Base-by-base conservation (phyloP, 1,284 basidiomycete genomes). In the Cutaneotrichosporon cutaneum region DNA sequence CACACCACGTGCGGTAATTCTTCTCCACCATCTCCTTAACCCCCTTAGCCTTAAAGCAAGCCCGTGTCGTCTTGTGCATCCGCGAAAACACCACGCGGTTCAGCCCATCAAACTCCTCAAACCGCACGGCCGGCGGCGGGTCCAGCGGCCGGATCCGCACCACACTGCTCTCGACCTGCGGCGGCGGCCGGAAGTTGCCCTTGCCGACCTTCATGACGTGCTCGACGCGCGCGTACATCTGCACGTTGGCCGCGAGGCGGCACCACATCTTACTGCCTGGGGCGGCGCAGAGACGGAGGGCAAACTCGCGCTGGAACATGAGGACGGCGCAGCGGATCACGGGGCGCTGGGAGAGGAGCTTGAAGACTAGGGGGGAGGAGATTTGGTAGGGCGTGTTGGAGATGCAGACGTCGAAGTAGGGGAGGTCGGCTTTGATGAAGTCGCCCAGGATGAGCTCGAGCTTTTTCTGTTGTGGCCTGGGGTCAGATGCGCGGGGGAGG, bases 221-320 rank as follows among this genome's bases (percentile, higher is more conserved):
- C 78, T 97, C 93, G 30, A 99, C 94, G 76, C 94, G 94, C 7
- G 92, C 86, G 77, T 92, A 94, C 22, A 97, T 88, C 77, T 99
- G 96, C 7, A 97, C 96, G 76, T 99, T 99, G 35, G 93, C 95
- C 7, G 90, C 92, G 27, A 99, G 83, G 50, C 95, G 86, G 59
- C 94, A 97, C 96, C 96, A 99, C 8, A 97, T 82, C 27, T 87
- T 83, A 10, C 90, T 89, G 2, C 88, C 88, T 0, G 96, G 93
- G 30, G 86, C 83, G 3, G 95, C 96, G 47, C 93, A 88, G 14
- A 99, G 85, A 2, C 96, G 90, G 62, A 95, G 83, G 0, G 96
- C 95, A 74, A 99, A 99, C 78, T 99, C 95, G 60, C 94, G 89
- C 81, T 99, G 95, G 82, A 99, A 99, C 95, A 99, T 99, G 82